Base-by-base conservation (phyloP, 208 protist genomes). In the Kentomonas sorsogonicus region DNA sequence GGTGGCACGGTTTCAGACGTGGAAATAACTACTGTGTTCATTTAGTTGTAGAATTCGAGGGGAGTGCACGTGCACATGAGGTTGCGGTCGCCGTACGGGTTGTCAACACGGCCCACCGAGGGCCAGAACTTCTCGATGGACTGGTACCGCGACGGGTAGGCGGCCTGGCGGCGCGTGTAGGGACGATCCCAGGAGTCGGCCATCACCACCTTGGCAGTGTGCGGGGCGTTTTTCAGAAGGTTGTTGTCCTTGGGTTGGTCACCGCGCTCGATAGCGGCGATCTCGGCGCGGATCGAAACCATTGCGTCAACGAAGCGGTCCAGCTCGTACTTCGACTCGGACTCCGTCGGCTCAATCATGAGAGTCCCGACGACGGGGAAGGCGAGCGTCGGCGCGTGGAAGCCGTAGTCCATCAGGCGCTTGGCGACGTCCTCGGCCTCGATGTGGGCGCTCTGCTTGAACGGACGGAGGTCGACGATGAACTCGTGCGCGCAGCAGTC, bases 291-390 rank as follows among this genome's bases (percentile, higher is more conserved):
- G 63, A 99, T 99, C 6, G 63, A 82, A 53, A 99, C 97, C 38
- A 99, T 63, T 23, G 97, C 97, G 48, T 99, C 96, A 26, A 76
- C 83, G 39, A 98, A 87, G 46, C 97, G 77, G 72, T 99, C 97
- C 46, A 99, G 68, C 61, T 98, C 96, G 11, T 31, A 41, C 66
- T 96, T 97, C 10, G 89, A 88, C 82, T 99, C 97, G 30, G 77
- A 91, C 72, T 99, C 97, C 0, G 97, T 99, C 5, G 98, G 98
- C 83, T 99, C 97, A 68, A 99, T 91, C 97, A 99, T 98, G 20
- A 99, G 83, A 2, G 97, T 98, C 44, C 88, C 89, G 16, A 64
- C 57, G 9, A 96, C 64, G 7, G 89, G 92, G 64, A 96, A 97
- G 11, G 89, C 86, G 78, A 99, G 95, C 7, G 97, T 99, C 7